phyloP scores from a whole-genome alignment of 2,329 filamentous ascomycete species.

The Rhexocercosporidium sp. region DNA sequence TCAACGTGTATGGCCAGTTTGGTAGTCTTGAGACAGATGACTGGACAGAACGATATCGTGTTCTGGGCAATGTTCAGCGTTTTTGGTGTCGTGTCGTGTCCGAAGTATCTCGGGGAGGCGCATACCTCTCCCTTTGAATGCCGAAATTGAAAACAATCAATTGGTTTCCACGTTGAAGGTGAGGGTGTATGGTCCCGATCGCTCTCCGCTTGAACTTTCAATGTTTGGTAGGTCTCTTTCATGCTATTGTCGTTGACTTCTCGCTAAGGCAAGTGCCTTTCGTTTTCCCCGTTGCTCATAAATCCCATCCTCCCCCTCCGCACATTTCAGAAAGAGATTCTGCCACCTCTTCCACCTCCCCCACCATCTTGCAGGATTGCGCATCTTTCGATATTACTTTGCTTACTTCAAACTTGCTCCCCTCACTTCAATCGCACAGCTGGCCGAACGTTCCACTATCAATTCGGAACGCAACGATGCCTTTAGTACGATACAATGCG shows the following conservation, averaged over 20 bases:
- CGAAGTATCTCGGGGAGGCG: background rate
- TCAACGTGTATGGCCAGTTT: too few species aligned
- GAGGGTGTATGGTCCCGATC: background rate
- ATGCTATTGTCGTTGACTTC: slow-evolving; percentile 3
- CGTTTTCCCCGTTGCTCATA: background rate
- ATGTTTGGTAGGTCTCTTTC: background rate
- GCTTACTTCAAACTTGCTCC: background rate
- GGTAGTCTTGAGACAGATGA: background rate
- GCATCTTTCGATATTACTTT: background rate
- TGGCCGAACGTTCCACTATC: background rate
- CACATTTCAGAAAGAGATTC: background rate
- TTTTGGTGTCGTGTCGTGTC: background rate
- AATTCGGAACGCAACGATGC: background rate
- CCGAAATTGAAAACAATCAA: background rate
- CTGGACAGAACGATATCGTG: background rate
- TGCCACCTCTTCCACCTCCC: background rate
- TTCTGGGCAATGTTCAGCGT: background rate
- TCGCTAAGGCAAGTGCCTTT: background rate
- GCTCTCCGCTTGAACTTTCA: background rate
- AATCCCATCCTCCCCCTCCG: background rate
- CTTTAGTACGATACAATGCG: slow-evolving; percentile 6
- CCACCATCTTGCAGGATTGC: too few species aligned
- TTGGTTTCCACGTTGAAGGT: background rate
- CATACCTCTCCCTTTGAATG: background rate
- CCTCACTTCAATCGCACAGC: background rate